Percentiles rank a stretch among this genome's conserved stretches.
Evolutionary conservation across 208 protist genomes (phyloP).

Genomic region (Acanthamoeba castellanii): DNA sequence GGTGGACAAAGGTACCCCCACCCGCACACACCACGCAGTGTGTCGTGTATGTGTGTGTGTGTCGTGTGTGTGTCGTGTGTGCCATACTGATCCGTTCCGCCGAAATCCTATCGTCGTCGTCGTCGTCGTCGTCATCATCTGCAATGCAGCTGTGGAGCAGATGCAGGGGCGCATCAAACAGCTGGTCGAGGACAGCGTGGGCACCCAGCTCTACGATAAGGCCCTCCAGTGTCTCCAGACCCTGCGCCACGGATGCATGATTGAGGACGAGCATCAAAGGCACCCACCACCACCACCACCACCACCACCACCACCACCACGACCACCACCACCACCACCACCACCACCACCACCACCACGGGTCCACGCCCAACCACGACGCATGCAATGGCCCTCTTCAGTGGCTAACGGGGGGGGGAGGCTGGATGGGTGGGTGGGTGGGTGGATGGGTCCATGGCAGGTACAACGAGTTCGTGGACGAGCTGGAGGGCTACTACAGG

Average conservation of each 20-base stretch:
- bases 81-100: too few relatives aligned
- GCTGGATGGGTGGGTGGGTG: not conserved
- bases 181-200: constrained; percentile 89
- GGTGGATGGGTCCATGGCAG: not conserved
- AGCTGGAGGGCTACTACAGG: constrained; percentile 21
- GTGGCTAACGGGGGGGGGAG: not conserved
- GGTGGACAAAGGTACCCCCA: constrained; percentile 77
- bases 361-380: not conserved
- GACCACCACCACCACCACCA: too few relatives aligned
- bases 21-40: too few relatives aligned
- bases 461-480: not conserved
- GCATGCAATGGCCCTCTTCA: not conserved
- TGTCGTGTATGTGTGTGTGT: too few relatives aligned
- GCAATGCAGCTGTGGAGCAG: constrained; percentile 85
- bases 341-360: constrained; percentile 78
- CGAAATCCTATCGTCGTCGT: too few relatives aligned
- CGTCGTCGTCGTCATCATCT: too few relatives aligned
- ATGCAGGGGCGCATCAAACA: constrained; percentile 88
- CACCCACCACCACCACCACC: too few relatives aligned
- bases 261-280: constrained; percentile 87
- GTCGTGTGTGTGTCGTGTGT: not conserved
- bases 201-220: constrained; percentile 89
- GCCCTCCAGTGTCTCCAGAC: constrained; percentile 88
- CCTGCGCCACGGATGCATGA: constrained; percentile 90
- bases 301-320: too few relatives aligned